These are phyloP conservation scores for Actinidia arguta DNA, from an alignment of 179 eudicot species.

Conservation along the genomic window DNA sequence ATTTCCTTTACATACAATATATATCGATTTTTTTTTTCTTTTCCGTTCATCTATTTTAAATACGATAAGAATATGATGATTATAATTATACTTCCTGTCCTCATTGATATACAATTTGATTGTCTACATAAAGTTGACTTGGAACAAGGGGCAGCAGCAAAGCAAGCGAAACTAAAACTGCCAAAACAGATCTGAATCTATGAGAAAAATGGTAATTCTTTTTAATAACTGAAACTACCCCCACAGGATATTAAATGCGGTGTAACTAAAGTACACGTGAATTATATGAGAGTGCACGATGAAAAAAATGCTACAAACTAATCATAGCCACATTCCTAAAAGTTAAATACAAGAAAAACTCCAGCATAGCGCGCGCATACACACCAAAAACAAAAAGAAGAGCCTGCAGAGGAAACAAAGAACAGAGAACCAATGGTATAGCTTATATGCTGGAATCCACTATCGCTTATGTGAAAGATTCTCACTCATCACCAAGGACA, in stretches of 20 bases:
- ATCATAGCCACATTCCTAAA: neutral
- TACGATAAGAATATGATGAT: neutral
- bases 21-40: neutral
- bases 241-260: neutral
- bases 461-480: neutral
- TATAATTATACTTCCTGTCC: neutral
- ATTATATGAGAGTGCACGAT: neutral
- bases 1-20: neutral
- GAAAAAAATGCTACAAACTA: neutral
- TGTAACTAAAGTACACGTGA: neutral
- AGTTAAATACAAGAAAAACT: too few relatives aligned
- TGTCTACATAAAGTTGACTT: neutral
- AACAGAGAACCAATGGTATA: neutral
- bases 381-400: too few relatives aligned
- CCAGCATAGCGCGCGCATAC: too few relatives aligned
- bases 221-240: neutral
- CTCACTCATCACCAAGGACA: neutral
- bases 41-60: neutral
- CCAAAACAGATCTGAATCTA: neutral
- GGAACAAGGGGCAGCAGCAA: neutral
- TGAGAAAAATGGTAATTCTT: neutral
- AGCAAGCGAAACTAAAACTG: neutral
- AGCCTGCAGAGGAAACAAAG: too few relatives aligned
- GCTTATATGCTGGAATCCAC: neutral
- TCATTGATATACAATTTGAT: neutral